phyloP scores from a whole-genome alignment of 164 flowering plant species.

The Litsea cubeba region DNA sequence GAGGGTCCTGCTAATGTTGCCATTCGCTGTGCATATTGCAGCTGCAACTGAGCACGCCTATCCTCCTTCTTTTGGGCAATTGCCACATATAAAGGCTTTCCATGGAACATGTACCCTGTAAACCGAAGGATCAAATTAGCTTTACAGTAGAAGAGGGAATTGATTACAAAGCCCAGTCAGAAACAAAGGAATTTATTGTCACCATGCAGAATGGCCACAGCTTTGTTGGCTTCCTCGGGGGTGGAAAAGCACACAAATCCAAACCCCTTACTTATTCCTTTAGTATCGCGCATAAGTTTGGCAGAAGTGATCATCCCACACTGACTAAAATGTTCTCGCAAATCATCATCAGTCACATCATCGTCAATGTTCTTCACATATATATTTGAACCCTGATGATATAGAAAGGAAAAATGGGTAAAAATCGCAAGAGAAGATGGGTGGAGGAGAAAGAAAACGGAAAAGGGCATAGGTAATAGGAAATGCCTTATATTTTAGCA shows the following conservation, averaged over 20 bases:
- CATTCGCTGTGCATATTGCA: constrained; percentile 49
- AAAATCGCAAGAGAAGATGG: too few species aligned
- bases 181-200: constrained; percentile 8
- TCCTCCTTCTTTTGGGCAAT: constrained; percentile 86
- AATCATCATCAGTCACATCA: constrained; percentile 55
- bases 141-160: constrained; percentile 2
- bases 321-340: constrained; percentile 57
- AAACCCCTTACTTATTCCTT: constrained; percentile 76
- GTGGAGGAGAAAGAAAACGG: neutral
- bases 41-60: constrained; percentile 66
- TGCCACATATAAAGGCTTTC: constrained; percentile 77
- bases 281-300: constrained; percentile 70
- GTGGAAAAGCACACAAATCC: constrained; percentile 90
- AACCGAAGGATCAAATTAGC: neutral
- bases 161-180: neutral
- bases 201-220: constrained; percentile 73
- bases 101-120: constrained; percentile 61
- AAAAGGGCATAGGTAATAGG: neutral
- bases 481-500: constrained; percentile 55
- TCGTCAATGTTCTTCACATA: constrained; percentile 85
- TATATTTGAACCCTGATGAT: constrained; percentile 60
- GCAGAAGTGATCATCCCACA: constrained; percentile 79
- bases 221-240: constrained; percentile 74
- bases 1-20: constrained; percentile 52
- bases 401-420: neutral